These are phyloP conservation scores for Earliella scabrosa DNA, from an alignment of 1,284 basidiomycete genomes.

Conservation along the genomic window DNA sequence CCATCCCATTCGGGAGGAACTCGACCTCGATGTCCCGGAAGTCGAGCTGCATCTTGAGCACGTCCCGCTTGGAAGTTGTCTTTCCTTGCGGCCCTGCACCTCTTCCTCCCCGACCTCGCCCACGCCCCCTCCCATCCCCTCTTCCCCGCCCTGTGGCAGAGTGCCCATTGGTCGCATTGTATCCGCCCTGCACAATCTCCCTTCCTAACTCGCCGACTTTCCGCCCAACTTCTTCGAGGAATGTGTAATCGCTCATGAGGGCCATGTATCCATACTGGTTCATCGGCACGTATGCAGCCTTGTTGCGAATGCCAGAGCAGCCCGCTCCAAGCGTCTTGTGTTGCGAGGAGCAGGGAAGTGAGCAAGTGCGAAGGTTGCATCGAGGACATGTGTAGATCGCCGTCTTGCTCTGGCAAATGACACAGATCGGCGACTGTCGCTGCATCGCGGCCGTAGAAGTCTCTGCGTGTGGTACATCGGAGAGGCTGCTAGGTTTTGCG, in stretches of 20 bases:
- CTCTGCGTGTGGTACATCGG: slow-evolving; percentile 10
- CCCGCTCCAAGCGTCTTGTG: slow-evolving; percentile 66
- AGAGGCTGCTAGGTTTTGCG: not conserved
- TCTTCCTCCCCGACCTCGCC: slow-evolving; percentile 33
- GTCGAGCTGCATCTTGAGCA: slow-evolving; percentile 69
- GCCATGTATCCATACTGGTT: slow-evolving; percentile 80
- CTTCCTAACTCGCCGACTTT: slow-evolving; percentile 73
- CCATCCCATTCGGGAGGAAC: slow-evolving; percentile 83
- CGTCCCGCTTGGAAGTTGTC: slow-evolving; percentile 57
- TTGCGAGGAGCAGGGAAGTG: slow-evolving; percentile 66
- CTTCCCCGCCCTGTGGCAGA: slow-evolving; percentile 15
- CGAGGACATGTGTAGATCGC: slow-evolving; percentile 85
- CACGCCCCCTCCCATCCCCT: slow-evolving; percentile 27
- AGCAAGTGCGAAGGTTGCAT: slow-evolving; percentile 74
- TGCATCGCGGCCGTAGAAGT: slow-evolving; percentile 16
- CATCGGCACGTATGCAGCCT: slow-evolving; percentile 76
- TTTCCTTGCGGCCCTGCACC: slow-evolving; percentile 33
- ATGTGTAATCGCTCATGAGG: slow-evolving; percentile 86
- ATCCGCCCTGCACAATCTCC: slow-evolving; percentile 66
- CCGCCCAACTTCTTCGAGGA: slow-evolving; percentile 80
- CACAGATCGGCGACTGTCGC: slow-evolving; percentile 42
- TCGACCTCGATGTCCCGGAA: slow-evolving; percentile 73
- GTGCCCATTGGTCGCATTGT: slow-evolving; percentile 21
- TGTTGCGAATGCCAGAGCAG: slow-evolving; percentile 79
- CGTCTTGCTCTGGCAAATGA: slow-evolving; percentile 47